phyloP scores from a whole-genome alignment of 2,329 filamentous ascomycete species.

The Magnaporthiopsis incrustans region DNA sequence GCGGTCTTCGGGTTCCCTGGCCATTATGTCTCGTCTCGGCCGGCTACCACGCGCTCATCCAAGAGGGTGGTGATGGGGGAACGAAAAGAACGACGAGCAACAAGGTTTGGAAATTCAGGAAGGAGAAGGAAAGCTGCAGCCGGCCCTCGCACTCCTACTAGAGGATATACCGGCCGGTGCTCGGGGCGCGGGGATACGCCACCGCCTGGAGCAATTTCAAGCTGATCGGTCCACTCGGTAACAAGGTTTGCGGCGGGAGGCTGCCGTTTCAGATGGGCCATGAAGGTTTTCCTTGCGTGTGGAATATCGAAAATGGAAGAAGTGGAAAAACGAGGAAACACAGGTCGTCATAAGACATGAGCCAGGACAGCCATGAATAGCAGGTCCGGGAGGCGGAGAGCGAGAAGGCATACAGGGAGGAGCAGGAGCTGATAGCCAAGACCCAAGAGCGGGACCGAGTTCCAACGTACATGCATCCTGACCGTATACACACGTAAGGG shows the following conservation, averaged over 20 bases:
- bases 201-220: not conserved
- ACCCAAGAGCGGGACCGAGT: not conserved
- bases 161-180: not conserved
- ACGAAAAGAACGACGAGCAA: not conserved
- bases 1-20: conserved; percentile 1
- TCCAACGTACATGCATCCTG: not conserved
- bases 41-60: not conserved
- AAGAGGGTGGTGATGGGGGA: not conserved
- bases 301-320: not conserved
- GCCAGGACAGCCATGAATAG: not conserved
- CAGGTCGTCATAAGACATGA: not conserved
- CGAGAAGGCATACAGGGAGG: not conserved
- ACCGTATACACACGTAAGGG: not conserved
- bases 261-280: not conserved
- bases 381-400: not conserved
- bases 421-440: not conserved
- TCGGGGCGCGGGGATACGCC: not conserved
- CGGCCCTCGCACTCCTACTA: not conserved
- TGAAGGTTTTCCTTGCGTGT: not conserved
- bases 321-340: not conserved
- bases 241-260: not conserved
- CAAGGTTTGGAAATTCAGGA: not conserved
- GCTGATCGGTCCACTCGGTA: not conserved
- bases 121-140: not conserved
- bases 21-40: not conserved